Base-by-base conservation (phyloP, 345 rosid genomes). In the Acer yangbiense region DNA sequence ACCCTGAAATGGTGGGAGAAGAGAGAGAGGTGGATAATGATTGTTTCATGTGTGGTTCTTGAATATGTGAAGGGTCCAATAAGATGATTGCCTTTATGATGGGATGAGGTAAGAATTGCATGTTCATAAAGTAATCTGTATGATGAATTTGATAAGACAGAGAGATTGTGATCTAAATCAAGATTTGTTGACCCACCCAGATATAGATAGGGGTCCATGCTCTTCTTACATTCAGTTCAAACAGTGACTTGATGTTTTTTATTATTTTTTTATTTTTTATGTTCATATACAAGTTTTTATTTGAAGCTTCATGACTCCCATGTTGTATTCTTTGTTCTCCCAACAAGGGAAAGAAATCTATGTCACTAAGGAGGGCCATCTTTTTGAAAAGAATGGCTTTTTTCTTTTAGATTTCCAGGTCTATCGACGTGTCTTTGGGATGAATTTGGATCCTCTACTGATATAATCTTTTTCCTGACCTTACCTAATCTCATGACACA, bases 161-260 rank as follows among this genome's bases (percentile, higher is more conserved):
- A 75, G 58, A 65, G 71, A 62, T 35, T 76, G 69, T 69, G 77
- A 81, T 87, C 73, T 71, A 75, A 6, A 65, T 25, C 32, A 74
- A 72, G 82, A 77, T 81, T 71, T 41, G 57, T 74, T 80, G 85
- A 73, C 77, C 80, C 75, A 60, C 63, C 63, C 2, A 20, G 62
- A 57, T 18, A 18, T 4, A 57, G 25, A 11, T 12, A 17, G 25
- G 18, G 25, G 21, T 13, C 55, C 62, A 62, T 39, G 2, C 76
- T 64, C 17, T 68, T 67, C 17, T 68, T 62, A 76, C 32, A 76
- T 54, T 25, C 11, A 52, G 25, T 29, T 35, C 41, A 66, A 39
- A 69, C 20, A 9, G 61, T 18, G 48, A 62, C 65, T 63, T 75
- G 66, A 48, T 60, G 74, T 23, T 23, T 23, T 23, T 12, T 29